Evolutionary conservation across 2,329 filamentous ascomycete genomes (phyloP), one percentile per base, ranked within the genome.

Genomic region (Rhytidhysteron rufulum): DNA sequence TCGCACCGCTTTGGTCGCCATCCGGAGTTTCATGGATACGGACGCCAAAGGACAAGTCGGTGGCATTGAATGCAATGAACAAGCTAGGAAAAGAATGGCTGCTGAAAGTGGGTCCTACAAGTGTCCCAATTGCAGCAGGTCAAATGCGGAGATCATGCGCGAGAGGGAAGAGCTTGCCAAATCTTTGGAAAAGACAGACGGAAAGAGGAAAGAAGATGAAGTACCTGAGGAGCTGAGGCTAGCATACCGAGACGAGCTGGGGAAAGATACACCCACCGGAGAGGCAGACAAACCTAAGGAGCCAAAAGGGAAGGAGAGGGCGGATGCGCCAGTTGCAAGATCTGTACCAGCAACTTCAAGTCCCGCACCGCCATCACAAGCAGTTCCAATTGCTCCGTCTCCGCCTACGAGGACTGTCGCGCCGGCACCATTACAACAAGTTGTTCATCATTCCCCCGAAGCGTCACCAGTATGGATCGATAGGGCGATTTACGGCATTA

Each of bases 21-120:
- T 97, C 35, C 73, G 93, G 40, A 85, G 80, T 53, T 96, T 96
- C 66, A 97, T 98, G 89, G 89, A 94, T 63, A 90, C 85, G 3
- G 87, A 91, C 52, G 82, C 86, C 7, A 81, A 79, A 53, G 93
- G 93, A 1, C 93, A 97, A 70, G 73, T 98, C 2, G 93, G 93
- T 10, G 93, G 93, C 0, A 73, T 97, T 54, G 90, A 96, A 50
- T 84, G 84, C 3, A 79, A 72, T 19, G 82, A 84, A 15, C 48
- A 73, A 4, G 80, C 86, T 37, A 73, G 91, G 40, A 75, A 75
- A 54, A 71, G 78, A 33, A 77, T 93, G 54, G 93, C 93, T 4
- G 69, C 60, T 34, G 79, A 85, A 55, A 88, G 82, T 44, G 65
- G 66, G 1, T 58, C 52, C 0, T 96, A 82, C 77, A 77, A 69